phyloP scores from a whole-genome alignment of 2,329 filamentous ascomycete species.

The Ophiosphaerella narmari region DNA sequence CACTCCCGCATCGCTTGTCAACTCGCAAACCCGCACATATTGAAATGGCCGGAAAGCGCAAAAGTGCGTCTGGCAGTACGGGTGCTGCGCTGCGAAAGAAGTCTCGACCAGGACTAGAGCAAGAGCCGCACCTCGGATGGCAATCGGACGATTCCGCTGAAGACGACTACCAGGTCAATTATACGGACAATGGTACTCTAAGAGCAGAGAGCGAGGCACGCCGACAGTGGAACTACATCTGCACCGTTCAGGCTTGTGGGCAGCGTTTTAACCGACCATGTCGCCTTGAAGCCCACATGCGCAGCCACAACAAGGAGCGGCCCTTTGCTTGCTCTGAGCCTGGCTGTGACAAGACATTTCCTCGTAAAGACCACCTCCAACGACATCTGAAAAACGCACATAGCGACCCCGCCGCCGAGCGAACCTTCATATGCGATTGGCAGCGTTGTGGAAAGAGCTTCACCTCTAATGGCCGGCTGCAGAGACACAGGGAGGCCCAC shows the following conservation, averaged over 20 bases:
- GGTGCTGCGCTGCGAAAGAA: conserved; percentile 25
- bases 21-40: conserved; percentile 1
- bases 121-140: conserved; percentile 16
- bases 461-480: conserved; percentile 75
- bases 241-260: conserved; percentile 72
- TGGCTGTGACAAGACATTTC: conserved; percentile 80
- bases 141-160: conserved; percentile 30
- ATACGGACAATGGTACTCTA: conserved; percentile 33
- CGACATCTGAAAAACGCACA: conserved; percentile 86
- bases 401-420: conserved; percentile 59
- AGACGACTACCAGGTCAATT: conserved; percentile 29
- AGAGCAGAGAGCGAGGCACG: conserved; percentile 49
- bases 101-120: conserved; percentile 29
- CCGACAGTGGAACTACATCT: conserved; percentile 74
- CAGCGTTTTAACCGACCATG: conserved; percentile 90
- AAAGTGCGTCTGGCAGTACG: conserved; percentile 8
- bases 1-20: conserved; percentile 13
- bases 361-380: conserved; percentile 82
- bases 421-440: conserved; percentile 72
- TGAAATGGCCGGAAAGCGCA: conserved; percentile 39
- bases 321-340: conserved; percentile 73
- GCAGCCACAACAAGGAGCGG: conserved; percentile 84
- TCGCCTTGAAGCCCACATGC: conserved; percentile 73
- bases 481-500: conserved; percentile 78
- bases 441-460: conserved; percentile 79